Base-by-base conservation (phyloP, 1,284 basidiomycete genomes). In the Puccinia triticina region DNA sequence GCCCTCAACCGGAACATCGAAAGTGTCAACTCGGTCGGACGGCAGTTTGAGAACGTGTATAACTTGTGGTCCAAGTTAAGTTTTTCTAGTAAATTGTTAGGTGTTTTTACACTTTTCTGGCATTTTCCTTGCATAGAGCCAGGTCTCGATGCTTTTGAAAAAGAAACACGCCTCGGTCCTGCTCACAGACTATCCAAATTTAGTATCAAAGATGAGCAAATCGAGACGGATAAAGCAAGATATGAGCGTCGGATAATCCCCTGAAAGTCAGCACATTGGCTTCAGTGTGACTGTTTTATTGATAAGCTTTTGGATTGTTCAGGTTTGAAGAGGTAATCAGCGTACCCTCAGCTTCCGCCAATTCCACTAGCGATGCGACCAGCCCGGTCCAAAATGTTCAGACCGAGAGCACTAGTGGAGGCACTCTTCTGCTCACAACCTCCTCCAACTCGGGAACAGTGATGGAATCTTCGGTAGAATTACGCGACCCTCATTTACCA, bases 1-100 rank as follows among this genome's bases (percentile, higher is more conserved):
- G 69, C 79, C 1, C 59, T 81, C 37, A 81, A 81, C 66, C 79
- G 79, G 14, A 72, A 71, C 21, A 74, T 81, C 32, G 79, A 81
- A 50, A 74, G 69, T 40, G 79, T 59, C 37, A 81, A 81, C 32
- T 26, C 66, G 43, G 79, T 81, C 21, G 79, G 79, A 50, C 40
- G 34, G 11, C 79, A 81, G 46, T 81, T 81, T 53, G 69, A 73
- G 29, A 81, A 71, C 26, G 79, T 81, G 3, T 73, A 81, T 43
- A 55, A 74, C 59, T 61, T 81, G 18, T 81, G 79, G 79, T 73
- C 69, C 50, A 81, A 81, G 79, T 81, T 61, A 59, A 66, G 69
- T 29, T 23, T 50, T 50, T 66, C 23, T 23, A 29, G 10, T 23
- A 3, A 57, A 40, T 55, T 32, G 34, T 74, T 23, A 14, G 26